These are phyloP conservation scores for Aspergillus ibericus DNA, from an alignment of 2,329 filamentous ascomycete genomes.

Conservation along the genomic window DNA sequence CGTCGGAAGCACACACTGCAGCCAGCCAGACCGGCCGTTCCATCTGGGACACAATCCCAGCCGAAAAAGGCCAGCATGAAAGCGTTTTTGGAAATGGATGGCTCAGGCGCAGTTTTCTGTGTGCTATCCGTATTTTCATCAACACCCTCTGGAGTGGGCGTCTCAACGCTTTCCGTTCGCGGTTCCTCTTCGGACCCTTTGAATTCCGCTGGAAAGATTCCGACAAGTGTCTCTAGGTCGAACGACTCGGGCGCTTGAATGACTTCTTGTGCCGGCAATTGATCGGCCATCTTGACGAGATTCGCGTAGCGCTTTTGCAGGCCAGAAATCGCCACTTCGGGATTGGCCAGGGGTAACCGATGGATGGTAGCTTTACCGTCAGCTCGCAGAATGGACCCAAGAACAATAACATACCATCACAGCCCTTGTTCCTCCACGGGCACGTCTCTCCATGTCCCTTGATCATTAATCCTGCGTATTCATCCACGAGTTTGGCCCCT, in stretches of 20 bases:
- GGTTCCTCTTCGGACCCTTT: slow-evolving; percentile 5
- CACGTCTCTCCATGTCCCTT: slow-evolving; percentile 77
- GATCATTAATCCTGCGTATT: slow-evolving; percentile 72
- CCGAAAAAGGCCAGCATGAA: slow-evolving; percentile 70
- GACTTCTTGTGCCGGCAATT: slow-evolving; percentile 33
- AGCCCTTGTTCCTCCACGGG: slow-evolving; percentile 83
- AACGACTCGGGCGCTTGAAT: slow-evolving; percentile 34
- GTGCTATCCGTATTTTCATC: background rate
- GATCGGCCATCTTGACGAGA: slow-evolving; percentile 40
- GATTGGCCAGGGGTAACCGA: slow-evolving; percentile 64
- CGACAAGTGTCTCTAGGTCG: slow-evolving; percentile 32
- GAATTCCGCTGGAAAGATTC: slow-evolving; percentile 31
- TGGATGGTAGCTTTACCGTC: slow-evolving; percentile 60
- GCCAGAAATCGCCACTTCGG: slow-evolving; percentile 57
- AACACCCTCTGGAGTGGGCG: slow-evolving; percentile 10
- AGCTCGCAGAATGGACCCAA: slow-evolving; percentile 20
- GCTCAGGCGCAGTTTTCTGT: slow-evolving; percentile 11
- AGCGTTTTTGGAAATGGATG: slow-evolving; percentile 59
- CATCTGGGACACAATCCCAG: slow-evolving; percentile 62
- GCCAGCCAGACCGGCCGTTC: slow-evolving; percentile 63
- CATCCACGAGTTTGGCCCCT: slow-evolving; percentile 68
- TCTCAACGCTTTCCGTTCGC: slow-evolving; percentile 16
- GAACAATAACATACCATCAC: slow-evolving; percentile 63
- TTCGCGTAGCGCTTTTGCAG: slow-evolving; percentile 66
- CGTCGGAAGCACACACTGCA: slow-evolving; percentile 86